These are phyloP conservation scores for Sugiyamaella mastotermitis DNA, from an alignment of 805 yeast genomes.

Conservation along the genomic window DNA sequence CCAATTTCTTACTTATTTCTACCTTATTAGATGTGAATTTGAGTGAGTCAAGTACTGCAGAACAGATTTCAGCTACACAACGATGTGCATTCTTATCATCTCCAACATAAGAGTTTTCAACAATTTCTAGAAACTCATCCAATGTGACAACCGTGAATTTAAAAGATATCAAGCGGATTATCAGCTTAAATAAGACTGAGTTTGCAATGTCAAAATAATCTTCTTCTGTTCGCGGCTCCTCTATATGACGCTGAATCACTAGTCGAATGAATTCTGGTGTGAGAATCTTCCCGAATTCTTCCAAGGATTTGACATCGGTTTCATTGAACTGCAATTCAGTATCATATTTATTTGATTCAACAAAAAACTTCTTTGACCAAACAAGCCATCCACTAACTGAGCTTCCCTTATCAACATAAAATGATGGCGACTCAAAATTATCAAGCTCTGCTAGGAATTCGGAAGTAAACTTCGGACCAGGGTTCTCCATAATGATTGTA, in stretches of 20 bases:
- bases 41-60: constrained; percentile 49
- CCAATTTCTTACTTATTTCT: constrained; percentile 10
- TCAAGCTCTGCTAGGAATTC: constrained; percentile 47
- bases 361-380: constrained; percentile 54
- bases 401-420: constrained; percentile 49
- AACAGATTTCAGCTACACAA: constrained; percentile 60
- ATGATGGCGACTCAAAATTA: constrained; percentile 47
- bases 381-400: constrained; percentile 56
- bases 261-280: constrained; percentile 53
- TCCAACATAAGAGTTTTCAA: constrained; percentile 46
- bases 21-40: constrained; percentile 9
- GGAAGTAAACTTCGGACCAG: constrained; percentile 33
- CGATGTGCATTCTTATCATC: constrained; percentile 76
- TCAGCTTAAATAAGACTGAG: constrained; percentile 48
- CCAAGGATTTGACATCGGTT: constrained; percentile 39
- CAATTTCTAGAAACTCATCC: constrained; percentile 46
- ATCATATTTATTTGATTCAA: constrained; percentile 22
- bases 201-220: constrained; percentile 62
- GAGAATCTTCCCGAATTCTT: constrained; percentile 39
- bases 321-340: constrained; percentile 28
- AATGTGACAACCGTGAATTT: constrained; percentile 40
- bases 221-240: constrained; percentile 48
- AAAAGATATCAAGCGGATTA: constrained; percentile 45
- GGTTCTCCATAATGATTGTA: constrained; percentile 40
- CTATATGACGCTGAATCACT: constrained; percentile 48